Conservation (phyloP, 495 filamentous ascomycete genomes). For the Hypoxylon intermedium region DNA sequence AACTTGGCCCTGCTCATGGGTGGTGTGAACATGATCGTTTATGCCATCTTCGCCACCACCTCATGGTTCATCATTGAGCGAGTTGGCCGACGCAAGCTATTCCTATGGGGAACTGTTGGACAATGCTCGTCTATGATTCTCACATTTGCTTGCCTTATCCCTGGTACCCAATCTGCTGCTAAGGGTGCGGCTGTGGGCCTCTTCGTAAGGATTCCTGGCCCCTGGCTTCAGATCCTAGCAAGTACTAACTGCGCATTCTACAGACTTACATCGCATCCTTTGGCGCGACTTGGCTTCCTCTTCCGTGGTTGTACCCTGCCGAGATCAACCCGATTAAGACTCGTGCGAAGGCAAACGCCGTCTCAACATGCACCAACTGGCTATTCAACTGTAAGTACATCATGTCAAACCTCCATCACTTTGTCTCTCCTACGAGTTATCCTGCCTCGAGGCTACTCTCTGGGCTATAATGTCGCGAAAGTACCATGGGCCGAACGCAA, state of each 20-base stretch:
- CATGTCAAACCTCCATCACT: too few species aligned
- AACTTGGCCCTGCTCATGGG: slow-evolving; percentile 39
- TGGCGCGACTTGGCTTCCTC: slow-evolving; percentile 70
- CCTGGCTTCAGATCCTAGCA: slow-evolving; percentile 49
- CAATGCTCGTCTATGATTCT: slow-evolving; percentile 72
- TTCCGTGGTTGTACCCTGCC: slow-evolving; percentile 60
- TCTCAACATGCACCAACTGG: slow-evolving; percentile 81
- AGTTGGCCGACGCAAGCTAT: slow-evolving; percentile 69
- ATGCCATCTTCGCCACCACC: slow-evolving; percentile 73
- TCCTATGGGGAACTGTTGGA: slow-evolving; percentile 64
- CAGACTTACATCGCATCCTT: slow-evolving; percentile 56
- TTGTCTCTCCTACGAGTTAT: too few species aligned
- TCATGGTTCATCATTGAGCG: slow-evolving; percentile 78
- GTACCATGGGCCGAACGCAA: too few species aligned
- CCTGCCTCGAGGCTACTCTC: too few species aligned
- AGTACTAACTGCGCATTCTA: slow-evolving; percentile 1
- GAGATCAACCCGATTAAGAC: slow-evolving; percentile 75
- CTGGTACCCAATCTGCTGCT: slow-evolving; percentile 49
- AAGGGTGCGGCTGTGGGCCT: slow-evolving; percentile 59
- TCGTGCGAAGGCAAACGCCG: slow-evolving; percentile 75
- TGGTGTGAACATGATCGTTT: slow-evolving; percentile 60
- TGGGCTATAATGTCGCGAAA: too few species aligned
- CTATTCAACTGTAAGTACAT: slow-evolving; percentile 71
- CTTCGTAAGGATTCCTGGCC: slow-evolving; percentile 53
- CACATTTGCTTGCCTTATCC: slow-evolving; percentile 69